Evolutionary conservation across 306 rosid species (phyloP).

Genomic region (Astragalus glycyphyllos): DNA sequence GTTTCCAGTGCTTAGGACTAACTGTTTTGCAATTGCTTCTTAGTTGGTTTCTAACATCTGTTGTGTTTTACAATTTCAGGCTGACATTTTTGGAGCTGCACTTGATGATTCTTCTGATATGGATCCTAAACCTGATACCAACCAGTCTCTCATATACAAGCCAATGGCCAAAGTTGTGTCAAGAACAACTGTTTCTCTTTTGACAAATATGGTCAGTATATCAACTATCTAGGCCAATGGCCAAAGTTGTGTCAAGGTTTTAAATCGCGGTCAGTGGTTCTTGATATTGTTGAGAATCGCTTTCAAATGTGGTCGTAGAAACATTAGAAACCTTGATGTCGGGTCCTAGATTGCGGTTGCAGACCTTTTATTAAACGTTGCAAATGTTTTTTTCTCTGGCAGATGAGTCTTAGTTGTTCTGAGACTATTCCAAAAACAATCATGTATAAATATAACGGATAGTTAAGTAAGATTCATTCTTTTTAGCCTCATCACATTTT

Average conservation of each 20-base stretch:
- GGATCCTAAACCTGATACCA: slow-evolving; percentile 53
- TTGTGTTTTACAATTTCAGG: slow-evolving; percentile 55
- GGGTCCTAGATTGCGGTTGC: no score
- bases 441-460: background rate
- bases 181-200: slow-evolving; percentile 74
- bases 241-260: no score
- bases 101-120: slow-evolving; percentile 50
- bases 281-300: no score
- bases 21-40: slow-evolving; percentile 35
- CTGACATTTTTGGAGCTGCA: slow-evolving; percentile 51
- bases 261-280: no score
- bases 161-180: slow-evolving; percentile 90
- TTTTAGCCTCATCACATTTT: no score
- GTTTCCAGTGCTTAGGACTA: background rate
- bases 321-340: no score
- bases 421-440: background rate
- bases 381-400: slow-evolving; percentile 2
- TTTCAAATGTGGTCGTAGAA: no score
- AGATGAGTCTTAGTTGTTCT: background rate
- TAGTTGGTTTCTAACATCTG: slow-evolving; percentile 32
- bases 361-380: no score
- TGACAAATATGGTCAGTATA: slow-evolving; percentile 81
- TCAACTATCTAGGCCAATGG: background rate
- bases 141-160: slow-evolving; percentile 67
- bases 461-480: no score